These are phyloP conservation scores for Geranomyces michiganensis DNA, from an alignment of 192 early-diverging fungal species.

Conservation along the genomic window DNA sequence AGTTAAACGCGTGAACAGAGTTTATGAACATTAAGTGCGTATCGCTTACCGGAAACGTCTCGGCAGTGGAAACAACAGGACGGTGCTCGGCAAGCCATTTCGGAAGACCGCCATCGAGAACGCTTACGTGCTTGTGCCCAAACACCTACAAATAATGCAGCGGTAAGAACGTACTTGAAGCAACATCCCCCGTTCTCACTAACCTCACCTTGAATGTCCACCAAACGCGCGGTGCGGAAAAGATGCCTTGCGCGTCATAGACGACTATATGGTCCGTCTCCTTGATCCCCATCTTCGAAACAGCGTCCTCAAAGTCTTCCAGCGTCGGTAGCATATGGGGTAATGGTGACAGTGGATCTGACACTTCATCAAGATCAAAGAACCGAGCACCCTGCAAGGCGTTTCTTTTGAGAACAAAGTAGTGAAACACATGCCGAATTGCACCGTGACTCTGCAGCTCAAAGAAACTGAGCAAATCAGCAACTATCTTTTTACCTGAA, in stretches of 20 bases:
- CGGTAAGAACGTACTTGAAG: no score
- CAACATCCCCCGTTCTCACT: not conserved
- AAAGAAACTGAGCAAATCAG: not conserved
- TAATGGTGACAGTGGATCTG: conserved; percentile 68
- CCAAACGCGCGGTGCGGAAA: conserved; percentile 84
- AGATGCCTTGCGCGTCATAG: conserved; percentile 82
- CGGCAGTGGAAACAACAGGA: conserved; percentile 32
- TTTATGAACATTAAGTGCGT: not conserved
- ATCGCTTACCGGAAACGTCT: not conserved
- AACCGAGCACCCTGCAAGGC: conserved; percentile 66
- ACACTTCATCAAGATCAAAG: conserved; percentile 89
- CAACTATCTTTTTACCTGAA: conserved; percentile 34
- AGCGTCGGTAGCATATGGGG: conserved; percentile 92
- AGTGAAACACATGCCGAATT: no score
- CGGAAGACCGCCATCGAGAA: conserved; percentile 87
- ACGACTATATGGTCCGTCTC: conserved; percentile 82
- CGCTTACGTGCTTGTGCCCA: conserved; percentile 84
- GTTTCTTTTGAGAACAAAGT: not conserved
- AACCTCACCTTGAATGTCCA: conserved; percentile 84
- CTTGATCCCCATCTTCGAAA: conserved; percentile 78
- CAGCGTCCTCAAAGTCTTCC: conserved; percentile 70
- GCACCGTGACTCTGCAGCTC: not conserved
- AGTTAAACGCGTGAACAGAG: not conserved
- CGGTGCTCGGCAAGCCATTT: conserved; percentile 69
- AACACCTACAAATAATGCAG: conserved; percentile 60